Base-by-base conservation (phyloP, 2,329 filamentous ascomycete genomes). In the Graphilbum fragrans region DNA sequence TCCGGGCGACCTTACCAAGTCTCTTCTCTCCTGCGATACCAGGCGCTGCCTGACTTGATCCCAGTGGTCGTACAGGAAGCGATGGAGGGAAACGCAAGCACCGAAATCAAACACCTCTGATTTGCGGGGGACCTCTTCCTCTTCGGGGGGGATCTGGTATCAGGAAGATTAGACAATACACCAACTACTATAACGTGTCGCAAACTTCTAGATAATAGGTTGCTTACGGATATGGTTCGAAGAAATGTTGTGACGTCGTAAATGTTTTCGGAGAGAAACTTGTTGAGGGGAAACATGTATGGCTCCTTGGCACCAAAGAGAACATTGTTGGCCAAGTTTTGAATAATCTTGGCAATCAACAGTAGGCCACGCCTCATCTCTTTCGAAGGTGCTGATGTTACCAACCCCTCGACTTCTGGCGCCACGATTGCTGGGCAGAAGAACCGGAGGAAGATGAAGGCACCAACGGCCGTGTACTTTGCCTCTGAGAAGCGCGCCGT, bases 341-440 rank as follows among this genome's bases (percentile, higher is more conserved):
- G 80, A 19, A 83, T 72, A 44, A 83, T 73, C 53, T 83, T 83
- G 38, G 80, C 78, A 49, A 83, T 82, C 25, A 83, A 65, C 23
- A 83, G 64, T 6, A 83, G 63, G 4, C 79, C 78, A 41, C 79
- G 69, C 17, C 80, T 69, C 73, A 82, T 80, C 50, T 81, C 77
- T 54, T 81, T 82, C 2, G 77, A 77, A 6, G 77, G 78, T 3
- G 73, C 52, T 2, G 64, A 64, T 16, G 67, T 61, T 17, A 82
- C 74, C n/a, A 83, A 62, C 2, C 77, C 77, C 52, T 82, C 80
- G 2, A 69, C 71, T 53, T 83, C 78, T 0, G 79, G 79, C 1
- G 80, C 77, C 16, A 83, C 79, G 41, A 83, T 83, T 21, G 79
- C 79, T 8, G 79, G 80, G 48, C 79, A 83, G 53, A 83, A 83